phyloP scores from a whole-genome alignment of 129 eudicot species.

The Deinandra increscens region DNA sequence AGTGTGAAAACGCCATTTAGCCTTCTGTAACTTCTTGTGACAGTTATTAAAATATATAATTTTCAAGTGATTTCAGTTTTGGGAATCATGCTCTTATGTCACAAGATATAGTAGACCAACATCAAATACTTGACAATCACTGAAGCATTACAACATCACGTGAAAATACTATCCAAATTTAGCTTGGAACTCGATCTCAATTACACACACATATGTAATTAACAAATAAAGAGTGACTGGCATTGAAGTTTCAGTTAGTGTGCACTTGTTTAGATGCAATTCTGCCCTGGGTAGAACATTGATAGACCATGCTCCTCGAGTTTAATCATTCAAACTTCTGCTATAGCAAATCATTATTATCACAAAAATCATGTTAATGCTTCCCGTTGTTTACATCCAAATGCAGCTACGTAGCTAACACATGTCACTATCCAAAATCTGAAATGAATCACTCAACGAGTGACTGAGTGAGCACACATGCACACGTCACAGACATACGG shows the following conservation, averaged over 20 bases:
- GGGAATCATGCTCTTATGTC: slow-evolving; percentile 12
- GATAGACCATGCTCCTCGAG: not conserved
- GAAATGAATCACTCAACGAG: not conserved
- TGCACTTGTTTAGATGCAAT: not conserved
- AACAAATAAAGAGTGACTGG: not conserved
- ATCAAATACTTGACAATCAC: slow-evolving; percentile 10
- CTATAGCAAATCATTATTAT: not conserved
- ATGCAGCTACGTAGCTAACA: not conserved
- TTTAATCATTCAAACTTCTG: not conserved
- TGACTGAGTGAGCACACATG: not conserved
- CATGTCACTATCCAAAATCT: not conserved
- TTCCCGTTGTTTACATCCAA: not conserved
- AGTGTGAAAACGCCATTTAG: slow-evolving; percentile 14
- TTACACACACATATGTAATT: not conserved
- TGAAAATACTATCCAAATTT: not conserved
- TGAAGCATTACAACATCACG: not conserved
- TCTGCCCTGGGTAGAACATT: not conserved
- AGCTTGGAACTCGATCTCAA: not conserved
- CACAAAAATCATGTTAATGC: not conserved
- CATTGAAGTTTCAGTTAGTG: not conserved
- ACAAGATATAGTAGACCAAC: slow-evolving; percentile 15
- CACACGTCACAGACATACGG: not conserved
- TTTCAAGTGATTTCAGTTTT: not conserved
- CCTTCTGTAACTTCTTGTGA: slow-evolving; percentile 18
- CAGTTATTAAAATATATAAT: not conserved